Evolutionary conservation across 1,284 basidiomycete species (phyloP).

Genomic region (Ustilago crameri): DNA sequence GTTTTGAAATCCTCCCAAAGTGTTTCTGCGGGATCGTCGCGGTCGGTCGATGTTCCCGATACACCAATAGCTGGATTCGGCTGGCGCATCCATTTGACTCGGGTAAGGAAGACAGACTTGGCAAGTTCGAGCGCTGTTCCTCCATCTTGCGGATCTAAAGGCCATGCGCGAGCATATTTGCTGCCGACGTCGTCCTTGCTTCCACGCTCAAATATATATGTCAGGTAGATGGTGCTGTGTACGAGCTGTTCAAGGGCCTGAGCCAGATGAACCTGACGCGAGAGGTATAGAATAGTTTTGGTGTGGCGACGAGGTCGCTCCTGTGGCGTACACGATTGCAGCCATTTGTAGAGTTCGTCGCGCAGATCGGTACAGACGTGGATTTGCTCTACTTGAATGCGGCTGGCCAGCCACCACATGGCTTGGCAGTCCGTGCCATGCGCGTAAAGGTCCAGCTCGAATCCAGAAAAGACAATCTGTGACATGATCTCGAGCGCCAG

Average conservation of each 20-base stretch:
- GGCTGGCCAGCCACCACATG: constrained; percentile 50
- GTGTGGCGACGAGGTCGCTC: constrained; percentile 10
- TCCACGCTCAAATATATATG: constrained; percentile 8
- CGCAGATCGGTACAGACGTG: constrained; percentile 36
- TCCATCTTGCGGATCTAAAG: constrained; percentile 6
- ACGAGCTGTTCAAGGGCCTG: constrained; percentile 29
- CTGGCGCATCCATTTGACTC: constrained; percentile 40
- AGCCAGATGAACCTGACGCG: constrained; percentile 31
- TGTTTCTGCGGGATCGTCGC: constrained; percentile 5
- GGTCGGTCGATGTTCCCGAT: neutral
- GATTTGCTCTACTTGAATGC: constrained; percentile 39
- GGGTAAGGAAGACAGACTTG: constrained; percentile 18
- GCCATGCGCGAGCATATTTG: constrained; percentile 6
- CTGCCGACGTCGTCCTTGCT: neutral
- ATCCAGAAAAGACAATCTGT: constrained; percentile 79
- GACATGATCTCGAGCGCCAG: constrained; percentile 75
- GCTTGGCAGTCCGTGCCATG: constrained; percentile 57
- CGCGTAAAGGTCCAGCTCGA: constrained; percentile 80
- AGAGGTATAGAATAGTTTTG: constrained; percentile 26
- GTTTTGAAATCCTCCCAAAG: constrained; percentile 32
- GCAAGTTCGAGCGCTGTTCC: constrained; percentile 10
- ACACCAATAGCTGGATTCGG: neutral
- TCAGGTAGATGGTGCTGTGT: constrained; percentile 21
- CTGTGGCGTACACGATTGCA: constrained; percentile 6
- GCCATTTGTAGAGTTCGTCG: constrained; percentile 27